phyloP scores from a whole-genome alignment of 495 filamentous ascomycete species.

The Oidiodendron maius region DNA sequence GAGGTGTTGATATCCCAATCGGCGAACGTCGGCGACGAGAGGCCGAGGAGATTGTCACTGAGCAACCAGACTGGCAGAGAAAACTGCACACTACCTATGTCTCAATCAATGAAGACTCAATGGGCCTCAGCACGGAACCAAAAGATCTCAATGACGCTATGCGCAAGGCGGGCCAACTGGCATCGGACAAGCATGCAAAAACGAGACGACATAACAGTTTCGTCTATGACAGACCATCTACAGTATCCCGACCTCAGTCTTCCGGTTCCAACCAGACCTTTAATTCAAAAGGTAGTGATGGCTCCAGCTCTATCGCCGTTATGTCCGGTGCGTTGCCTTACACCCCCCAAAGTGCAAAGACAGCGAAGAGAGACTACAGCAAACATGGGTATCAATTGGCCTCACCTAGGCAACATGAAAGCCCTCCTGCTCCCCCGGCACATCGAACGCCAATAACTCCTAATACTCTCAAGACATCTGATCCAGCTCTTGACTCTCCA shows the following conservation, averaged over 20 bases:
- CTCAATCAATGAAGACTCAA: too few species aligned
- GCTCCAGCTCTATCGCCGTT: not conserved
- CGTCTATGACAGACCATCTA: too few species aligned
- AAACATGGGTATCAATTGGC: too few species aligned
- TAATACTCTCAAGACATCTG: slow-evolving; percentile 35
- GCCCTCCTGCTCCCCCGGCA: slow-evolving; percentile 38
- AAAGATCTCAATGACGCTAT: slow-evolving; percentile 16
- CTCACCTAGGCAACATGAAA: too few species aligned
- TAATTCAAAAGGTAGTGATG: not conserved
- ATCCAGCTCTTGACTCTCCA: slow-evolving; percentile 41
- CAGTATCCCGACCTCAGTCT: too few species aligned
- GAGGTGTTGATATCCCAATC: slow-evolving; percentile 19
- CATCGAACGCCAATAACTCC: slow-evolving; percentile 38
- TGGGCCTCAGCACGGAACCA: too few species aligned
- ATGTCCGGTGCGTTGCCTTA: not conserved
- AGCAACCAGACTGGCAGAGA: not conserved
- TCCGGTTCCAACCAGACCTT: not conserved
- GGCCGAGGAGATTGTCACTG: not conserved
- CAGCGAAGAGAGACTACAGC: too few species aligned
- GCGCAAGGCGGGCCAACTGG: slow-evolving; percentile 9
- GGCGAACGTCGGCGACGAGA: slow-evolving; percentile 13
- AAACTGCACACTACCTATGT: not conserved
- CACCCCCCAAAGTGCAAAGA: too few species aligned
- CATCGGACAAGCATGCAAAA: not conserved
- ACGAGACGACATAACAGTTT: not conserved